Evolutionary conservation across 257 asterid genomes (phyloP).

Genomic region (Echites panduratus): DNA sequence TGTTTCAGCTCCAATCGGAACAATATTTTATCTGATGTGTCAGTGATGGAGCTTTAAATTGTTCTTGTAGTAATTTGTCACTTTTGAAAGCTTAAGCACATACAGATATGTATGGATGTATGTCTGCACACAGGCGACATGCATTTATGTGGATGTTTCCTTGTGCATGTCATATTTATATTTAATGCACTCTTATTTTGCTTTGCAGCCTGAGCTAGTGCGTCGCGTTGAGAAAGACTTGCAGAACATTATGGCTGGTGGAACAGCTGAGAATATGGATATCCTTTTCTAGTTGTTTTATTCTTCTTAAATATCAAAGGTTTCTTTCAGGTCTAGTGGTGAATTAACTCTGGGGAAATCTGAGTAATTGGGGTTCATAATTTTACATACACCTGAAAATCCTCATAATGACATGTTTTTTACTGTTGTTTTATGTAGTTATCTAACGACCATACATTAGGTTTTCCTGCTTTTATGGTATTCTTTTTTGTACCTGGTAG

Average conservation of each 20-base stretch:
- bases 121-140: background rate
- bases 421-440: too few relatives aligned
- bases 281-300: conserved; percentile 43
- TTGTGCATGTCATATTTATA: background rate
- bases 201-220: conserved; percentile 96
- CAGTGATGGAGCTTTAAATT: background rate
- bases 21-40: background rate
- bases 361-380: background rate
- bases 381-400: conserved; percentile 2
- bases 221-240: conserved; percentile 87
- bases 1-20: conserved; percentile 2
- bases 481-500: too few relatives aligned
- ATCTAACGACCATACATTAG: too few relatives aligned
- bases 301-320: background rate
- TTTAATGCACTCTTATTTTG: background rate
- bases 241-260: conserved; percentile 97
- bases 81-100: background rate
- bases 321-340: background rate
- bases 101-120: background rate
- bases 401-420: too few relatives aligned
- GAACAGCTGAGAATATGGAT: conserved; percentile 80
- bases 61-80: background rate
- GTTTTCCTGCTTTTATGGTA: background rate
- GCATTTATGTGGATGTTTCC: background rate
- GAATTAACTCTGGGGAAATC: background rate